Conservation (phyloP, 2,329 filamentous ascomycete species). For the Aspergillus viridinutans region DNA sequence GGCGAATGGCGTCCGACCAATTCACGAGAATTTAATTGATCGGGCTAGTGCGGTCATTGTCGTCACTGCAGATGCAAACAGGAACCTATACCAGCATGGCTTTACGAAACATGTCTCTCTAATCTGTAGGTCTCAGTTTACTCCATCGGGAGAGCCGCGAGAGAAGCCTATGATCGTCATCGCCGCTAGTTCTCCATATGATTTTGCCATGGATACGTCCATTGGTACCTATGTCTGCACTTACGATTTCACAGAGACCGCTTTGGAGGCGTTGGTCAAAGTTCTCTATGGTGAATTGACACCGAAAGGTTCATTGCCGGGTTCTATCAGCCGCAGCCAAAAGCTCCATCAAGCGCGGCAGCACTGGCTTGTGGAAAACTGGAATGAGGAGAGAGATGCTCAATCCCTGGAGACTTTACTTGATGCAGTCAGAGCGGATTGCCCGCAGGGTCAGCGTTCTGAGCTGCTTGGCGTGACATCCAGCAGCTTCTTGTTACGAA, state of each 20-base stretch:
- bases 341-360: constrained; percentile 86
- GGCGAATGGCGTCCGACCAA: constrained; percentile 82
- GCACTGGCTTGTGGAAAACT: constrained; percentile 90
- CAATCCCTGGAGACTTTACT: constrained; percentile 72
- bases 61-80: constrained; percentile 87
- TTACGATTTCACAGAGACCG: constrained; percentile 92
- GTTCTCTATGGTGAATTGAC: constrained; percentile 73
- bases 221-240: constrained; percentile 94
- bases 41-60: constrained; percentile 84
- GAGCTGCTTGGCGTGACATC: constrained; percentile 67
- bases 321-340: constrained; percentile 80
- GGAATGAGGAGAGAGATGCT: constrained; percentile 73
- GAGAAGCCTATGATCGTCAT: constrained; percentile 87
- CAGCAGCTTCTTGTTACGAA: constrained; percentile 70
- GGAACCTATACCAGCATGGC: constrained; percentile 87
- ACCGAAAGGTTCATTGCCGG: constrained; percentile 54
- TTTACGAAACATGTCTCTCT: constrained; percentile 96
- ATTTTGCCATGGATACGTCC: constrained; percentile 87
- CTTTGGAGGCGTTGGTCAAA: constrained; percentile 77
- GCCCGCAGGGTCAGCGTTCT: constrained; percentile 59
- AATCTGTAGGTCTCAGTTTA: constrained; percentile 62
- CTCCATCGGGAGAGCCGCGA: constrained; percentile 37
- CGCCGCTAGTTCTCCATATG: constrained; percentile 90
- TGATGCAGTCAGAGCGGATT: constrained; percentile 60
- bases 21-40: constrained; percentile 89